These are phyloP conservation scores for Fusarium compactum DNA, from an alignment of 2,329 filamentous ascomycete species.

Conservation along the genomic window DNA sequence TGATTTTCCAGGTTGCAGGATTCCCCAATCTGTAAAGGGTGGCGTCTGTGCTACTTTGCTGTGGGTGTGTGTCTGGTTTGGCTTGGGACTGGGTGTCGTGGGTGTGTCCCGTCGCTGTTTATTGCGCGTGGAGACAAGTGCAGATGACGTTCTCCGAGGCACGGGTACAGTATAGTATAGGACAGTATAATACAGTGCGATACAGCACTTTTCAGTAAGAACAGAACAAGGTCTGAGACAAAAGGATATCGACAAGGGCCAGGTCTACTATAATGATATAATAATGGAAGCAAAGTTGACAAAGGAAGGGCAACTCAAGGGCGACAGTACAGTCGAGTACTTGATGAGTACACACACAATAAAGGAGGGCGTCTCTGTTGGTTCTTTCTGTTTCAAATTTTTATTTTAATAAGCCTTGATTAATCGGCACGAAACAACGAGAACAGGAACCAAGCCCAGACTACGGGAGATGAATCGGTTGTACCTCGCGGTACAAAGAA, in stretches of 20 bases:
- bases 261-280: not conserved
- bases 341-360: not conserved
- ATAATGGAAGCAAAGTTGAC: conserved; percentile 14
- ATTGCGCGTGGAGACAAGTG: conserved; percentile 35
- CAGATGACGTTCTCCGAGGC: conserved; percentile 47
- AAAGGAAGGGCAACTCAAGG: conserved; percentile 19
- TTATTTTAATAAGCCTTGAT: conserved; percentile 37
- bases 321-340: conserved; percentile 7
- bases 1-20: conserved; percentile 41
- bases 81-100: conserved; percentile 12
- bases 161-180: conserved; percentile 27
- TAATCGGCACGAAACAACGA: conserved; percentile 30
- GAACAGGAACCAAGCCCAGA: conserved; percentile 17
- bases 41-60: conserved; percentile 38
- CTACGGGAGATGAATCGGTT: conserved; percentile 15
- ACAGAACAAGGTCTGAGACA: conserved; percentile 39
- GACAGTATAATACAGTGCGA: conserved; percentile 2
- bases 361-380: not conserved
- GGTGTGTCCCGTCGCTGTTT: conserved; percentile 23
- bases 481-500: conserved; percentile 21
- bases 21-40: conserved; percentile 41
- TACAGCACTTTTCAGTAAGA: not conserved
- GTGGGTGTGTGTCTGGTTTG: conserved; percentile 39
- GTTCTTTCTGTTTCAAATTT: conserved; percentile 14
- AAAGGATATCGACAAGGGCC: conserved; percentile 29